A percentile compares a stretch with the other conserved stretches of the same genome.
phyloP scores from a whole-genome alignment of 331 rosid genomes.

The Acacia concinna region DNA sequence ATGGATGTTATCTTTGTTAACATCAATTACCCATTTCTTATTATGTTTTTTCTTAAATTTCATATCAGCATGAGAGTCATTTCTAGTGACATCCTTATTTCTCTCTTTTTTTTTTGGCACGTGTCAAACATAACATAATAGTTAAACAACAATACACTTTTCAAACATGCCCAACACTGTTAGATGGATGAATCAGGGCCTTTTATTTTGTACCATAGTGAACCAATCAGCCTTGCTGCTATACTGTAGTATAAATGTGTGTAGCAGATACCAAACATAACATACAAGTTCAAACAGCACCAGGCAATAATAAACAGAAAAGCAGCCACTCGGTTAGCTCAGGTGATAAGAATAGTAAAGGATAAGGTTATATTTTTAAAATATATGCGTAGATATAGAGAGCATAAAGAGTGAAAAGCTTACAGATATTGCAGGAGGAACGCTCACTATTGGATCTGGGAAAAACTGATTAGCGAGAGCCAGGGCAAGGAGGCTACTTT shows the following conservation, averaged over 20 bases:
- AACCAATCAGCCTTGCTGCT: conserved; percentile 21
- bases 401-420: conserved; percentile 38
- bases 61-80: neutral
- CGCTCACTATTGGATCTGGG: conserved; percentile 74
- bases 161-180: neutral
- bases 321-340: neutral
- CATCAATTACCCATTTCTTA: neutral
- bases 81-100: neutral
- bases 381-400: conserved; percentile 4
- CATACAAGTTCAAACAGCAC: neutral
- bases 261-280: neutral
- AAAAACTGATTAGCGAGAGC: conserved; percentile 93
- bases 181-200: neutral
- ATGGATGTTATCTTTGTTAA: neutral
- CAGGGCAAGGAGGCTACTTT: conserved; percentile 95
- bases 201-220: conserved; percentile 1
- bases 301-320: neutral
- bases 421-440: conserved; percentile 95
- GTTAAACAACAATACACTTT: conserved; percentile 13
- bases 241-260: conserved; percentile 5
- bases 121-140: neutral
- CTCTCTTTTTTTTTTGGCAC: neutral
- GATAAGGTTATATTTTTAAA: neutral
- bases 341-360: neutral
- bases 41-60: neutral